phyloP scores from a whole-genome alignment of 192 early-diverging fungal genomes.

The Coemansia sp. region DNA sequence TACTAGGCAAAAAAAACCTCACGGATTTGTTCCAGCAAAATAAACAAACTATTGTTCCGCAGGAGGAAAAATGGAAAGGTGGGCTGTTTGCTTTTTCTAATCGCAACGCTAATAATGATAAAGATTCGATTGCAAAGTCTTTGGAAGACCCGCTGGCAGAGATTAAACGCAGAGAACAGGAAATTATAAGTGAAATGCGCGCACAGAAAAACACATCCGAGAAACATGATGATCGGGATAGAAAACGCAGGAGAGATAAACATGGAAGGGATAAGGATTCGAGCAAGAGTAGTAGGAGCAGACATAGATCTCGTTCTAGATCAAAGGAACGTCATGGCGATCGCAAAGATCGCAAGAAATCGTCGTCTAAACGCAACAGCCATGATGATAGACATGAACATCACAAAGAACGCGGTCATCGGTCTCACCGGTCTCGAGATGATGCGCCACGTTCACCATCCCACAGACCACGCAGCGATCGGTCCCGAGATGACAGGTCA shows the following conservation, averaged over 20 bases:
- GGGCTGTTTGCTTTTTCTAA: conserved; percentile 53
- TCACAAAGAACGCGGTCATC: not conserved
- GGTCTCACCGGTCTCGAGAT: not conserved
- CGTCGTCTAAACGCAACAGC: no score
- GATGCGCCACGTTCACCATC: not conserved
- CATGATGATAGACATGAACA: not conserved
- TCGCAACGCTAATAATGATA: conserved; percentile 71
- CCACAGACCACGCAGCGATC: not conserved
- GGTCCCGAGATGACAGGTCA: no score
- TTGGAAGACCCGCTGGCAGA: conserved; percentile 88
- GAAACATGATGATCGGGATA: conserved; percentile 35
- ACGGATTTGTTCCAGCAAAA: conserved; percentile 59
- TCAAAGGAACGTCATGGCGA: not conserved
- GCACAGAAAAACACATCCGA: conserved; percentile 66
- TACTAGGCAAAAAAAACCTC: conserved; percentile 86
- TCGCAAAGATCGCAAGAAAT: not conserved
- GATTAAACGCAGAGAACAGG: conserved; percentile 86
- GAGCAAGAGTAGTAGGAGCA: conserved; percentile 53
- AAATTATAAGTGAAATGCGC: conserved; percentile 67
- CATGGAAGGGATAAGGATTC: conserved; percentile 37
- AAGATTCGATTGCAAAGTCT: conserved; percentile 80
- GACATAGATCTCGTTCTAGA: not conserved
- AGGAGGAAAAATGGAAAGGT: conserved; percentile 25
- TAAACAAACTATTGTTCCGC: conserved; percentile 1
- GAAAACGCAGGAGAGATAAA: conserved; percentile 4